Conservation (phyloP, 805 yeast species). For the Saturnispora kantuleensis region DNA sequence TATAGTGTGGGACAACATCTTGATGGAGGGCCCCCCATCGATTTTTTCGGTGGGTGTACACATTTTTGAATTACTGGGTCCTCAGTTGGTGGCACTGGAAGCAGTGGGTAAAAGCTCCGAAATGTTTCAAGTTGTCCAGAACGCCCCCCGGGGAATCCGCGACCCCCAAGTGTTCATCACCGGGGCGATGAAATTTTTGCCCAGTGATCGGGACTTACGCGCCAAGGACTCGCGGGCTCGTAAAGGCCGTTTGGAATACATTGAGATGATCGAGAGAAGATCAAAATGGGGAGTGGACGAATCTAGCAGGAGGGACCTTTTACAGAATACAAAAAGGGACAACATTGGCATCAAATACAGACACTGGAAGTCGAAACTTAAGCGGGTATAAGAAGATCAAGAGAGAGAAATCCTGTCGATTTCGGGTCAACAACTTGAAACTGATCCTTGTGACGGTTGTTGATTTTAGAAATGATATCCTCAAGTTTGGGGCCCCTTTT, state of each 20-base stretch:
- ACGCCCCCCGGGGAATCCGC: slow-evolving; percentile 54
- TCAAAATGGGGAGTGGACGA: slow-evolving; percentile 6
- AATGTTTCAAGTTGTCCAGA: slow-evolving; percentile 76
- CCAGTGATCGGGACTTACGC: slow-evolving; percentile 2
- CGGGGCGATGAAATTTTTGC: background rate
- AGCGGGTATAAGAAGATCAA: slow-evolving; percentile 44
- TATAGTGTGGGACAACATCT: slow-evolving; percentile 89
- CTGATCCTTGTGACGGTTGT: background rate
- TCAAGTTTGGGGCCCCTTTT: no score
- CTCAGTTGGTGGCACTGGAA: slow-evolving; percentile 26
- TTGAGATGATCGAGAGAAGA: slow-evolving; percentile 1
- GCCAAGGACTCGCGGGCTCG: slow-evolving; percentile 3
- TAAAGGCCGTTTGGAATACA: slow-evolving; percentile 2
- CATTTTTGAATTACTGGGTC: slow-evolving; percentile 65
- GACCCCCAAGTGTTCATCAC: background rate
- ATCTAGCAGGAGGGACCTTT: background rate
- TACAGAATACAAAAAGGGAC: background rate
- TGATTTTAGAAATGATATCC: no score
- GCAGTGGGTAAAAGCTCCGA: slow-evolving; percentile 14
- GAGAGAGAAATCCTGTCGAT: slow-evolving; percentile 43
- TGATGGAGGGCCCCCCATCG: slow-evolving; percentile 85
- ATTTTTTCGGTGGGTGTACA: slow-evolving; percentile 77
- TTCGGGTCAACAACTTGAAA: slow-evolving; percentile 37
- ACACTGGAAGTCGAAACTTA: slow-evolving; percentile 3
- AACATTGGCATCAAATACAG: slow-evolving; percentile 2